These are phyloP conservation scores for Macadamia integrifolia DNA, from an alignment of 164 flowering plant species.

Conservation along the genomic window DNA sequence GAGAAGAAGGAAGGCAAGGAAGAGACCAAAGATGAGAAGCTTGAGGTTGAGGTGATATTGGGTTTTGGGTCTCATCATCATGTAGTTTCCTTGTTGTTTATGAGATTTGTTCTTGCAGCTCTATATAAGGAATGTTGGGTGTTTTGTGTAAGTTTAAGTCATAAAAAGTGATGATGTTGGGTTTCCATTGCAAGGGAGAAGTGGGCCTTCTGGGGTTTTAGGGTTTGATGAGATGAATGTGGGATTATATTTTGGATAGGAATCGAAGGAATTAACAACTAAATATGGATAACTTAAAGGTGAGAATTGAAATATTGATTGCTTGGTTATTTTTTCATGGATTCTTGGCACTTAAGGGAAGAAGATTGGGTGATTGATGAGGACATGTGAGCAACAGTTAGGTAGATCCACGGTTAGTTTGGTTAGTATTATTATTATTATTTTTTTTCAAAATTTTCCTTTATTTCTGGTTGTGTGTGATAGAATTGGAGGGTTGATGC, in stretches of 20 bases:
- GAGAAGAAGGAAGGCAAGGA: slow-evolving; percentile 41
- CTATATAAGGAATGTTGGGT: not conserved
- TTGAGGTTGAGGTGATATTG: slow-evolving; percentile 30
- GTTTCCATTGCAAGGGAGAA: not conserved
- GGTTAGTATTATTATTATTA: too few relatives aligned
- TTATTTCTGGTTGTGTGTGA: too few relatives aligned
- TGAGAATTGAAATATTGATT: too few relatives aligned
- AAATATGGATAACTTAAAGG: not conserved
- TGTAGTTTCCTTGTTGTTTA: not conserved
- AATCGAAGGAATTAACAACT: not conserved
- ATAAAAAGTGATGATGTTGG: not conserved
- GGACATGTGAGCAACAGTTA: slow-evolving; percentile 33
- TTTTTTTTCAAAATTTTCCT: too few relatives aligned
- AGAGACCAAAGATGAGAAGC: slow-evolving; percentile 31
- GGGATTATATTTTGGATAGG: slow-evolving; percentile 11
- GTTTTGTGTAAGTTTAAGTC: too few relatives aligned
- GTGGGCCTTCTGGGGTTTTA: not conserved
- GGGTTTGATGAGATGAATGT: not conserved
- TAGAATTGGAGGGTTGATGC: too few relatives aligned
- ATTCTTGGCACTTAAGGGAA: slow-evolving; percentile 42
- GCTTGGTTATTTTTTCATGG: not conserved
- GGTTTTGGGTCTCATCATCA: slow-evolving; percentile 41
- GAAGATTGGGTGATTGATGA: slow-evolving; percentile 23
- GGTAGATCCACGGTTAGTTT: too few relatives aligned
- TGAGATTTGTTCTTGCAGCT: not conserved